Percentiles rank a stretch among this genome's conserved stretches.
Evolutionary conservation across 768 basidiomycete genomes (phyloP).

Genomic region (Mycena polygramma): DNA sequence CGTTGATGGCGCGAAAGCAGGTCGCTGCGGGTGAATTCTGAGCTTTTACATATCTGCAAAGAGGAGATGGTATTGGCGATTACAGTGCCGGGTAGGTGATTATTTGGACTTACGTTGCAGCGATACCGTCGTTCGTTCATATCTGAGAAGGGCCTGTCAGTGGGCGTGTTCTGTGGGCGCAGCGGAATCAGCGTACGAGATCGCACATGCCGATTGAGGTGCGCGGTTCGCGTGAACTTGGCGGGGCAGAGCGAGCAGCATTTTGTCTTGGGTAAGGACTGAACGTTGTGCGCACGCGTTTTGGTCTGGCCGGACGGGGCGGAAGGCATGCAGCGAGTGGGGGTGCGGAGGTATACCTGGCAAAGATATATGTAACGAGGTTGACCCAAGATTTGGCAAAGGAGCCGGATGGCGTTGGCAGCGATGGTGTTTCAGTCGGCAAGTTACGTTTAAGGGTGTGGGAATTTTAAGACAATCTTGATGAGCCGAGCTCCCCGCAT

Average conservation of each 20-base stretch:
- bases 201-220: conserved; percentile 79
- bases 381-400: too few relatives aligned
- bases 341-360: too few relatives aligned
- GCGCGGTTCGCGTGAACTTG: conserved; percentile 80
- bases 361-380: too few relatives aligned
- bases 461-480: too few relatives aligned
- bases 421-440: too few relatives aligned
- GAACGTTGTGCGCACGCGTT: too few relatives aligned
- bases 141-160: conserved; percentile 53
- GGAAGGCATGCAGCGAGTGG: too few relatives aligned
- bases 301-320: too few relatives aligned
- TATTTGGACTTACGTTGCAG: conserved; percentile 63
- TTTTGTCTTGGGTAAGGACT: too few relatives aligned
- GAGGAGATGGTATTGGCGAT: conserved; percentile 8
- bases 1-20: conserved; percentile 79
- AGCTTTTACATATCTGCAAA: conserved; percentile 66
- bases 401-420: too few relatives aligned
- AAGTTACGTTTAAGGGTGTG: too few relatives aligned
- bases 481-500: too few relatives aligned
- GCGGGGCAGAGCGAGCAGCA: conserved; percentile 65
- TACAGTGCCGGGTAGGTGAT: neutral
- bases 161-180: neutral
- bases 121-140: conserved; percentile 75
- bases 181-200: conserved; percentile 67
- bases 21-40: conserved; percentile 82